These are phyloP conservation scores for Clonostachys rosea DNA, from an alignment of 2,329 filamentous ascomycete genomes.

Conservation along the genomic window DNA sequence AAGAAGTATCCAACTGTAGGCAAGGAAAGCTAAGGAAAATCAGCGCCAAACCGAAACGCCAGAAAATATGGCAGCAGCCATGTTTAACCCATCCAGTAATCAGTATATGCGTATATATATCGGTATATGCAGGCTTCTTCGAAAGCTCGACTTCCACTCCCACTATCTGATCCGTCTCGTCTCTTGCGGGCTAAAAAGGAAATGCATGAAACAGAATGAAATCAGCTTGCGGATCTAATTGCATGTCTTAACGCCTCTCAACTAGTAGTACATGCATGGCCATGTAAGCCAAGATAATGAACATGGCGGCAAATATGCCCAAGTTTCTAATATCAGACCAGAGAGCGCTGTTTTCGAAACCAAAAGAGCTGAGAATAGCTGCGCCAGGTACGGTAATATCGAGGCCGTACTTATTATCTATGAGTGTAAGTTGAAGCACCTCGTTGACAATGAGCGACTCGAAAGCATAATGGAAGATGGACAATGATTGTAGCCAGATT, in stretches of 20 bases:
- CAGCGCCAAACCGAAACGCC: background rate
- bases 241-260: constrained; percentile 55
- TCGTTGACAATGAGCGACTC: constrained; percentile 97
- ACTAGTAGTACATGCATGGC: constrained; percentile 94
- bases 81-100: too few relatives aligned
- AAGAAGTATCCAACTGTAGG: too few relatives aligned
- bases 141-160: too few relatives aligned
- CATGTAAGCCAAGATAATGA: constrained; percentile 81
- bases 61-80: background rate
- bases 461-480: constrained; percentile 97
- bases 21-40: too few relatives aligned
- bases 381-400: constrained; percentile 96
- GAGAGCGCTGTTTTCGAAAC: constrained; percentile 82
- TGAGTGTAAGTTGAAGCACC: constrained; percentile 80
- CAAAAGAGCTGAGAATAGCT: constrained; percentile 90
- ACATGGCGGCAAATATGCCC: constrained; percentile 74
- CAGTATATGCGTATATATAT: too few relatives aligned
- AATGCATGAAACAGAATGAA: too few relatives aligned
- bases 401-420: constrained; percentile 92
- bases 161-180: too few relatives aligned
- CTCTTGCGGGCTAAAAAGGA: too few relatives aligned
- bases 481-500: constrained; percentile 86
- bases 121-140: too few relatives aligned
- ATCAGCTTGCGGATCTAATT: too few relatives aligned
- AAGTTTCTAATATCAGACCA: constrained; percentile 83